Percentiles rank a stretch among this genome's conserved stretches.
These are phyloP conservation scores for Apium graveolens DNA, from an alignment of 129 eudicot species.

Conservation along the genomic window DNA sequence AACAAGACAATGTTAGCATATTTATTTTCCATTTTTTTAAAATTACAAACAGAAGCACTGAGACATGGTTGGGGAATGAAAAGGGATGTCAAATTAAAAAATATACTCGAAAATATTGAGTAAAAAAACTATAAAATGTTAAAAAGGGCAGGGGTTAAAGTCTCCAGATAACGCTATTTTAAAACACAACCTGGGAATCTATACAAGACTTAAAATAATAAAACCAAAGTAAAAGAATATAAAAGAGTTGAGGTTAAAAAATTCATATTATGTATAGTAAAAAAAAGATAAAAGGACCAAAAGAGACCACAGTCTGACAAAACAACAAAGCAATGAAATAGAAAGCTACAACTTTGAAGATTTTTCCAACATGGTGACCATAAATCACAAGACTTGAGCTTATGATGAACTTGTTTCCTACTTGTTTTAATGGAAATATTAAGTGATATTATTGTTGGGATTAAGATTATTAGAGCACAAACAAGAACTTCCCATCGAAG, in stretches of 20 bases:
- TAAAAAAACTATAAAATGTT: no score
- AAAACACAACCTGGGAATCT: no score
- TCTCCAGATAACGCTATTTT: no score
- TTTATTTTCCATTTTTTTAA: no score
- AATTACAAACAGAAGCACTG: no score
- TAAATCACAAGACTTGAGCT: conserved; percentile 22
- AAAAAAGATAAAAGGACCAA: conserved; percentile 52
- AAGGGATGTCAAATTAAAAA: no score
- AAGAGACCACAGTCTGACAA: conserved; percentile 24
- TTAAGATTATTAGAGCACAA: conserved; percentile 42
- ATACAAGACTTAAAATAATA: no score
- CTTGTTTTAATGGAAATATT: conserved; percentile 17
- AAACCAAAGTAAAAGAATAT: no score
- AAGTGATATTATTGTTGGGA: conserved; percentile 36
- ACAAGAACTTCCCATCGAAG: conserved; percentile 63
- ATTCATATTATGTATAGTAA: conserved; percentile 66
- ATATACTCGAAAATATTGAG: no score
- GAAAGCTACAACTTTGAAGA: conserved; percentile 50
- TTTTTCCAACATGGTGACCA: conserved; percentile 72
- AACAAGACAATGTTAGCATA: no score
- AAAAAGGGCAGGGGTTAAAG: no score
- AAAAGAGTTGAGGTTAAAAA: not conserved
- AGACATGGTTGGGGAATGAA: no score
- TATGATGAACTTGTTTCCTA: not conserved
- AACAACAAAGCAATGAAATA: conserved; percentile 47